phyloP scores from a whole-genome alignment of 352 stramenopile genomes.

The Halophytophthora polymorphica region DNA sequence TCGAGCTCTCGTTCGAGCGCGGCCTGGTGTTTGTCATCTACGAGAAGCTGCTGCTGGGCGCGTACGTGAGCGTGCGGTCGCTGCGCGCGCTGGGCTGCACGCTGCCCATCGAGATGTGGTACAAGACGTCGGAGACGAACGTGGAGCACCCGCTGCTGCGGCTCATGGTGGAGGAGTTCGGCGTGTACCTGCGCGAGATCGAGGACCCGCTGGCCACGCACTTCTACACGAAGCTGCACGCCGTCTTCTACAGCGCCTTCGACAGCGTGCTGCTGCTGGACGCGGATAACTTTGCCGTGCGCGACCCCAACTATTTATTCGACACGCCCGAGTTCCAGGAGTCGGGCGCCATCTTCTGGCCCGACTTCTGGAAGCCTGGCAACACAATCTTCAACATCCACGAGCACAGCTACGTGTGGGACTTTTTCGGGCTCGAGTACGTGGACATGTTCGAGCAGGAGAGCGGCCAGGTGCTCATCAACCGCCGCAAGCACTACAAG shows the following conservation, averaged over 20 bases:
- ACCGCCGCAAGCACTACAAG: conserved; percentile 45
- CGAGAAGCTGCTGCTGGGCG: conserved; percentile 51
- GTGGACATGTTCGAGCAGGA: conserved; percentile 81
- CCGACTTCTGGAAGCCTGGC: conserved; percentile 69
- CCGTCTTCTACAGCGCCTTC: conserved; percentile 52
- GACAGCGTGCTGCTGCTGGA: conserved; percentile 56
- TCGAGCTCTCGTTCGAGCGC: conserved; percentile 30
- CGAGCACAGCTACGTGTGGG: conserved; percentile 61
- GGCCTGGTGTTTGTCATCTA: conserved; percentile 68
- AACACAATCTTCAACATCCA: conserved; percentile 84
- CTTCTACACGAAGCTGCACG: conserved; percentile 59
- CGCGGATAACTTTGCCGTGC: conserved; percentile 57
- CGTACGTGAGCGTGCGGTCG: conserved; percentile 54
- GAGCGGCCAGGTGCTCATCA: conserved; percentile 73
- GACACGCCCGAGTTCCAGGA: conserved; percentile 46
- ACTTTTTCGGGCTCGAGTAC: conserved; percentile 56
- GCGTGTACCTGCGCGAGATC: conserved; percentile 46
- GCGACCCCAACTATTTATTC: conserved; percentile 67
- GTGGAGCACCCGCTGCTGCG: conserved; percentile 35
- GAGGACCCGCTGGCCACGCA: conserved; percentile 33
- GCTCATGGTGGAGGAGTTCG: conserved; percentile 32
- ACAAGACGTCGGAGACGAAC: conserved; percentile 36
- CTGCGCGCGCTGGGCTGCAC: conserved; percentile 41
- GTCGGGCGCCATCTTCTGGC: conserved; percentile 78
- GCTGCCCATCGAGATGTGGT: conserved; percentile 62